Base-by-base conservation (phyloP, 306 rosid species). In the Ormosia semicastrata region DNA sequence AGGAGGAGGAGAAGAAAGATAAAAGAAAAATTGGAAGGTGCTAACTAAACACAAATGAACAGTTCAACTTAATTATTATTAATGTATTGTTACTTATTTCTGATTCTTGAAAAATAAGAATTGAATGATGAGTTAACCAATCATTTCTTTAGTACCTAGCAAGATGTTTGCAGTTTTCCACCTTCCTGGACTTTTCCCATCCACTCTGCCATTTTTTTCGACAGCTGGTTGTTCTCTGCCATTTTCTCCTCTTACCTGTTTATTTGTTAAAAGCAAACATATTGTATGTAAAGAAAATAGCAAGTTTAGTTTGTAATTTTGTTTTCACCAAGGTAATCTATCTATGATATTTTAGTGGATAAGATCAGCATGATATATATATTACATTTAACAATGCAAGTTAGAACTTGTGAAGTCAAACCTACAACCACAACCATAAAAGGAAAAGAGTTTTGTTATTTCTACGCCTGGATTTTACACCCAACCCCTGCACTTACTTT, bases 151-250 rank as follows among this genome's bases (percentile, higher is more conserved):
- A n/a, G 33, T 78, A 89, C 92, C 88, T 71, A 89, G 62, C 82
- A 89, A 86, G 52, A 89, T 71, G n/a, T 4, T 8, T 75, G 89
- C 86, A 63, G 63, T 68, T 30, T 43, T 68, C 91, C 89, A 87
- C 56, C 88, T 91, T 72, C 89, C 91, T 59, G 0, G 18, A 33
- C 30, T 50, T 74, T 87, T 75, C 0, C 1, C 59, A 8, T 56
- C 70, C 65, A 59, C 72, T 9, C 11, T 36, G 58, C 6, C 52
- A 3, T 47, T 37, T 53, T 30, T 41, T 47, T 29, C 50, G 3
- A 10, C 69, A 24, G 65, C 39, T 71, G 73, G 14, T 76, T 37
- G 50, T 54, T 64, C 82, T 65, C 17, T 49, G 53, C 29, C 50
- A 53, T 63, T 53, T 30, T n/a, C 83, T 59, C 15, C 79, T 17